Percentiles rank a stretch among this genome's conserved stretches.
Evolutionary conservation across 352 stramenopile genomes (phyloP).

Genomic region (Globisporangium echinulatum): DNA sequence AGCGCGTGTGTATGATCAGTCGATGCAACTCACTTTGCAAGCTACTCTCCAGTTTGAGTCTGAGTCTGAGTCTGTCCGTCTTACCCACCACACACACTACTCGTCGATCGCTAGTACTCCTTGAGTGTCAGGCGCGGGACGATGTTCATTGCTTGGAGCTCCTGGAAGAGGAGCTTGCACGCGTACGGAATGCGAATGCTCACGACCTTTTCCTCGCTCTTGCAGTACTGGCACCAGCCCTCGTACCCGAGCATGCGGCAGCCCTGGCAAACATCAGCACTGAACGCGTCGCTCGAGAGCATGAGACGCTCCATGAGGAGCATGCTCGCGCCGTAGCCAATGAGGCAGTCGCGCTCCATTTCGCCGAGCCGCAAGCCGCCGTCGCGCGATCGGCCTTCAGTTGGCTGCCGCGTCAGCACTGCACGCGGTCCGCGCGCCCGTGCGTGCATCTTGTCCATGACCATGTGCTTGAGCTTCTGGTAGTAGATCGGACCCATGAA

Average conservation of each 20-base stretch:
- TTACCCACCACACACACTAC: too few relatives aligned
- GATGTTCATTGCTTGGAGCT: conserved; percentile 99
- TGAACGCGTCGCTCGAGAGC: conserved; percentile 99
- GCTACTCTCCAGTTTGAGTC: too few relatives aligned
- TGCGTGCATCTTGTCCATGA: conserved; percentile 99
- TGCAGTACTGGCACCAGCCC: conserved; percentile 98
- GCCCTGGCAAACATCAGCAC: conserved; percentile 96
- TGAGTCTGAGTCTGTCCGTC: too few relatives aligned
- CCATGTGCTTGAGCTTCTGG: conserved; percentile 99
- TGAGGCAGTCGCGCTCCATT: conserved; percentile 99
- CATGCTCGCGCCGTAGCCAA: conserved; percentile 98
- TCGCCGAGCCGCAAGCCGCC: conserved; percentile 98
- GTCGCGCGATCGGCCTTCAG: conserved; percentile 96
- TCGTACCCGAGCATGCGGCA: conserved; percentile 97
- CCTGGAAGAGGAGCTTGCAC: conserved; percentile 98
- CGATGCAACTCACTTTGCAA: too few relatives aligned
- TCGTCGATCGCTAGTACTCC: conserved; percentile 54
- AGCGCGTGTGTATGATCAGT: too few relatives aligned
- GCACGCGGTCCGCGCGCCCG: conserved; percentile 92
- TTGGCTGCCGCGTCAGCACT: conserved; percentile 97
- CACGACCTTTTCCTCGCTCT: conserved; percentile 96
- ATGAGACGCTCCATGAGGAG: conserved; percentile 99
- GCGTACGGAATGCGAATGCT: conserved; percentile 98
- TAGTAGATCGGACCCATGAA: conserved; percentile 99
- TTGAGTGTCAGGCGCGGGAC: conserved; percentile 95